Base-by-base conservation (phyloP, 106 monocot species). In the Platanthera guangdongensis region DNA sequence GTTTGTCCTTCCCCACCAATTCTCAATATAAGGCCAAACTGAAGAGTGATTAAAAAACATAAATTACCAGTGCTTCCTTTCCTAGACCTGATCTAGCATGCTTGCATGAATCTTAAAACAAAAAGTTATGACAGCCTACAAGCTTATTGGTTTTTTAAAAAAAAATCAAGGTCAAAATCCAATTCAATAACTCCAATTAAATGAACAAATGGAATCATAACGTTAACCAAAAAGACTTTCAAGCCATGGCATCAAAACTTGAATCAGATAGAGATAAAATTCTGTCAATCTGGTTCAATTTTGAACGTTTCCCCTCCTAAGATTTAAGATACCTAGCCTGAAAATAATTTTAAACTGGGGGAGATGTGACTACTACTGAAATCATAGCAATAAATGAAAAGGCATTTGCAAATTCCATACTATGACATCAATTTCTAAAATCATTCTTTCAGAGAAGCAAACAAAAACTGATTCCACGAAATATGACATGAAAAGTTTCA, bases 141-240 rank as follows among this genome's bases (percentile, higher is more conserved):
- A 25, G 50, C 48, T 72, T 9, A 51, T 9, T 19, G 12, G 9
- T 47, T 25, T 25, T 25, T 39, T 39, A 39, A 39, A 39, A 47
- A 19, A 21, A 72, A 72, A 72, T 51, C 50, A 51, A n/a, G 51
- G 45, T 8, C 22, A 10, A 9, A 72, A 72, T 48, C 19, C 6
- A 47, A 71, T 50, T 71, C 71, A 71, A 71, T 12, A 71, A 18
- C 21, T 19, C 72, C 50, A 51, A 72, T 51, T 51, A 14, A 6
- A 60, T 39, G 39, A 39, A 39, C 39, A 39, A 39, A 39, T 39
- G 39, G 39, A 39, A 39, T 1, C 1, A 39, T 3, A 39, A 39
- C 2, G 3, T 39, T 39, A 39, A 39, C 39, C 39, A 39, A 39
- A 39, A 2, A 39, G 39, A 39, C 3, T 39, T 39, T 39, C 39